A percentile compares a stretch with the other conserved stretches of the same genome.
These are phyloP conservation scores for Phytophthora ramorum DNA, from an alignment of 352 stramenopile genomes.

Conservation along the genomic window DNA sequence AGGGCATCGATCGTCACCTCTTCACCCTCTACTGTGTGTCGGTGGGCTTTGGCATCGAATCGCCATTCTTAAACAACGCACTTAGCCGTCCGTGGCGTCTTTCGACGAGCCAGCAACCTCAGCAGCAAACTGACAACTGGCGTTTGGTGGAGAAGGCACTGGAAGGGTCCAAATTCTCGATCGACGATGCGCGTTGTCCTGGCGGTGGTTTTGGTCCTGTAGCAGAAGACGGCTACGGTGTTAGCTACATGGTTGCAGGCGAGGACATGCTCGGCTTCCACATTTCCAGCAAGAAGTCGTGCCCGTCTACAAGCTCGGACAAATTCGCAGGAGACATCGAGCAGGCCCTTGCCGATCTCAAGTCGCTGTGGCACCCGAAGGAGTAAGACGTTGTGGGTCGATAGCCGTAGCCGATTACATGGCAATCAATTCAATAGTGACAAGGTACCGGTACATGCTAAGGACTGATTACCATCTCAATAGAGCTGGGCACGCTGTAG, in stretches of 20 bases:
- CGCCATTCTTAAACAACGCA: conserved; percentile 89
- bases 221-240: conserved; percentile 90
- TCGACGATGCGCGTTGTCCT: conserved; percentile 71
- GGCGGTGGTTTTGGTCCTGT: conserved; percentile 92
- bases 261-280: conserved; percentile 92
- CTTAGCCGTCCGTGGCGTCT: conserved; percentile 87
- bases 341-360: conserved; percentile 86
- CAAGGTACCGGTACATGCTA: conserved; percentile 9
- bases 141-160: conserved; percentile 72
- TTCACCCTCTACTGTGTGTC: conserved; percentile 95
- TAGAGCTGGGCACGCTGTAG: too few relatives aligned
- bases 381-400: conserved; percentile 19
- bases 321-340: conserved; percentile 83
- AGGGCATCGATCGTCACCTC: conserved; percentile 96
- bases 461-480: background rate
- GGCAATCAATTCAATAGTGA: conserved; percentile 7
- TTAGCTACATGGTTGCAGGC: conserved; percentile 92
- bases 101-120: conserved; percentile 91
- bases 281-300: conserved; percentile 90
- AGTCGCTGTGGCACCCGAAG: conserved; percentile 58
- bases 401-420: background rate
- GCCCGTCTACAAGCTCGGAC: conserved; percentile 73
- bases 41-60: conserved; percentile 87
- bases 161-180: conserved; percentile 55
- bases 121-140: conserved; percentile 90